Conservation (phyloP, 1,284 basidiomycete species). For the Pyrrhoderma lamaoense region DNA sequence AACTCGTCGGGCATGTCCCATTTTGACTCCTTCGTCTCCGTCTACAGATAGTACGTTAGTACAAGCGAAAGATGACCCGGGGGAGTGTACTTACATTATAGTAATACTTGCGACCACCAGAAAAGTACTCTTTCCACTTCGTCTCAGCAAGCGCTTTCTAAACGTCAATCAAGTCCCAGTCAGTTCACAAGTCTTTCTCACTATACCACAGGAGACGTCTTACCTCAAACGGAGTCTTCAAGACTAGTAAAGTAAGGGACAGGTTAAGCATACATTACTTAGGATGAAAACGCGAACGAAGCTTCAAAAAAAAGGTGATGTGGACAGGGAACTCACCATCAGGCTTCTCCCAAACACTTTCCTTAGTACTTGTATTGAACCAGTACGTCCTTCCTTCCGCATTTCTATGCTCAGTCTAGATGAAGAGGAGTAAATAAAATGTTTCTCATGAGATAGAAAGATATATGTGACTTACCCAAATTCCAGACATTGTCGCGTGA, state of each 20-base stretch:
- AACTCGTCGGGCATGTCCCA: slow-evolving; percentile 95
- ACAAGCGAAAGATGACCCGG: background rate
- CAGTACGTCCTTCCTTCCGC: slow-evolving; percentile 82
- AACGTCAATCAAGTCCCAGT: background rate
- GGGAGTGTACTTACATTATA: slow-evolving; percentile 60
- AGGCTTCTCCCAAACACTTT: slow-evolving; percentile 85
- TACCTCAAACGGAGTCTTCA: slow-evolving; percentile 79
- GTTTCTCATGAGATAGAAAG: background rate
- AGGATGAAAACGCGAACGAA: background rate
- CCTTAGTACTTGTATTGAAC: slow-evolving; percentile 72
- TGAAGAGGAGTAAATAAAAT: background rate
- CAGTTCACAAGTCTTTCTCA: too few species aligned
- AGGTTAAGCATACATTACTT: background rate
- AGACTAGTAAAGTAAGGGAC: slow-evolving; percentile 36
- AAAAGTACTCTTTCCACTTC: slow-evolving; percentile 86
- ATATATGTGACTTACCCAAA: slow-evolving; percentile 10
- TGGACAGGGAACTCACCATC: slow-evolving; percentile 63
- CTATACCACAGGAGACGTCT: background rate
- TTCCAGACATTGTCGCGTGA: slow-evolving; percentile 11
- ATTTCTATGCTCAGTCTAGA: slow-evolving; percentile 38
- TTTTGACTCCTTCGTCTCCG: slow-evolving; percentile 73
- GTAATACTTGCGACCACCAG: slow-evolving; percentile 85
- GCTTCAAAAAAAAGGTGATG: too few species aligned
- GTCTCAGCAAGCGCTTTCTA: slow-evolving; percentile 16
- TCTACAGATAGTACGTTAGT: slow-evolving; percentile 35